A percentile compares a stretch with the other conserved stretches of the same genome.
Evolutionary conservation across 768 basidiomycete genomes (phyloP).

Genomic region (Tylopilus sp.): DNA sequence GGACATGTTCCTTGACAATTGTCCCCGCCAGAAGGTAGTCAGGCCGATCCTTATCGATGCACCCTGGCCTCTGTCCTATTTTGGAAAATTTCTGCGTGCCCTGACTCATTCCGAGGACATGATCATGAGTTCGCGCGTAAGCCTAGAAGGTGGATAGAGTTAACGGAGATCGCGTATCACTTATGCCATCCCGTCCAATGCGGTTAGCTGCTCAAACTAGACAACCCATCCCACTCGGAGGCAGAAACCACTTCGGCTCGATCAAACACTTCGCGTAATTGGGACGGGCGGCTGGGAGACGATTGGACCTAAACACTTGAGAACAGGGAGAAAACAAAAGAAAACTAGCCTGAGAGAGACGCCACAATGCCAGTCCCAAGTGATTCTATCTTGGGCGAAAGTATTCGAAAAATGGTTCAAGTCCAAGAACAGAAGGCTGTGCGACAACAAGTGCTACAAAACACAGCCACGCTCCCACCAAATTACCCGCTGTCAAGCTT

Average conservation of each 20-base stretch:
- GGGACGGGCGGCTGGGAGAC: neutral
- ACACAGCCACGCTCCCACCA: neutral
- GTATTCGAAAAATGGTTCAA: neutral
- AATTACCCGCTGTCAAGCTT: no score
- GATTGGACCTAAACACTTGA: neutral
- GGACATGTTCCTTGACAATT: conserved; percentile 9
- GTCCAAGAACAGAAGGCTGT: neutral
- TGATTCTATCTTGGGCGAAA: neutral
- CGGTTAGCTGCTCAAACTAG: conserved; percentile 1
- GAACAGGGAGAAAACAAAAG: neutral
- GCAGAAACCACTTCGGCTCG: conserved; percentile 9
- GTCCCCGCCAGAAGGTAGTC: conserved; percentile 6
- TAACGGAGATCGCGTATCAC: conserved; percentile 16
- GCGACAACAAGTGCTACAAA: neutral
- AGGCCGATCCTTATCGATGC: conserved; percentile 31
- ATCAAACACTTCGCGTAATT: conserved; percentile 21
- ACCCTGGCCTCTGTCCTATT: conserved; percentile 15
- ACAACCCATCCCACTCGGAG: neutral
- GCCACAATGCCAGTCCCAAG: no score
- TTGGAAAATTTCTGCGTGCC: conserved; percentile 1
- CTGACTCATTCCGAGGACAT: conserved; percentile 21
- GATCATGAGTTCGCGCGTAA: conserved; percentile 9
- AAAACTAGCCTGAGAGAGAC: no score
- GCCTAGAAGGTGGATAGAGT: conserved; percentile 18
- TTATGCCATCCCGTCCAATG: conserved; percentile 8